These are phyloP conservation scores for Apophysomyces variabilis DNA, from an alignment of 371 early-diverging fungal genomes.

Conservation along the genomic window DNA sequence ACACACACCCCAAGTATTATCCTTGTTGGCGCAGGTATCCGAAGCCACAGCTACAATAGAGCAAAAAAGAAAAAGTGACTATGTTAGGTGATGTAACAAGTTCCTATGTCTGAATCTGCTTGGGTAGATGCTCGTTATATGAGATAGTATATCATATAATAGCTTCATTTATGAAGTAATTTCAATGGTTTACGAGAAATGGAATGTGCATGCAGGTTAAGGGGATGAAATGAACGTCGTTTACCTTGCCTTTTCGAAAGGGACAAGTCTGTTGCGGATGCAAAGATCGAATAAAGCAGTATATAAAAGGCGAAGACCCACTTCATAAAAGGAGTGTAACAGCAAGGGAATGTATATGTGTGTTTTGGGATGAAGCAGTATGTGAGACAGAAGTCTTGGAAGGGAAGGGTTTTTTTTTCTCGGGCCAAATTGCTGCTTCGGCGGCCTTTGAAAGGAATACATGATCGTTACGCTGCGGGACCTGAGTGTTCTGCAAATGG, in stretches of 20 bases:
- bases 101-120: background rate
- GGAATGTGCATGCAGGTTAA: background rate
- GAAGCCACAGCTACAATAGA: constrained; percentile 12
- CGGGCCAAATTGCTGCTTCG: background rate
- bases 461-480: background rate
- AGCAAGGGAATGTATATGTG: constrained; percentile 1
- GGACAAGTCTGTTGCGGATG: constrained; percentile 4
- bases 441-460: too few relatives aligned
- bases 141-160: background rate
- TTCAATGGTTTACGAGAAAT: background rate
- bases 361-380: background rate
- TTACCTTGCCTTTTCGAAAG: constrained; percentile 11
- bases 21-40: constrained; percentile 5
- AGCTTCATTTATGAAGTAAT: background rate
- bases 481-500: background rate
- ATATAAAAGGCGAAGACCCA: background rate
- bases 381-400: constrained; percentile 10
- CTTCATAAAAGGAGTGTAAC: constrained; percentile 10
- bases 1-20: constrained; percentile 21
- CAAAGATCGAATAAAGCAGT: background rate
- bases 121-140: background rate
- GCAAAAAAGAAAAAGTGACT: constrained; percentile 3
- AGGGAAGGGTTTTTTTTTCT: background rate
- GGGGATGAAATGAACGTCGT: background rate
- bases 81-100: background rate